These are phyloP conservation scores for Pseudogymnoascus sp. DNA, from an alignment of 2,329 filamentous ascomycete genomes.

Conservation along the genomic window DNA sequence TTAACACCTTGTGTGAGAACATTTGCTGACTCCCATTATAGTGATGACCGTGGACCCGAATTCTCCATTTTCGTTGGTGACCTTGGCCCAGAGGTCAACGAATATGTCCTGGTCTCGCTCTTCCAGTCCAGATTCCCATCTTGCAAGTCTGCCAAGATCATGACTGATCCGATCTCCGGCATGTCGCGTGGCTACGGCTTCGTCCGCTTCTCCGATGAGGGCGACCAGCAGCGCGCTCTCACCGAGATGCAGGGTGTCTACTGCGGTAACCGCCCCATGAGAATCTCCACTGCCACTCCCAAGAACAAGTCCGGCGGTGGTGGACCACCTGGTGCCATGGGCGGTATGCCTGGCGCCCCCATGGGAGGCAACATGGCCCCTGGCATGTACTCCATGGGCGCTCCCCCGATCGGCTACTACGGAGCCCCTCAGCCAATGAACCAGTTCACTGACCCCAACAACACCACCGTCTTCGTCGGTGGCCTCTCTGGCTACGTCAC, in stretches of 20 bases:
- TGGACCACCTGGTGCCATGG: constrained; percentile 45
- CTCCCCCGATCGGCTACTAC: constrained; percentile 57
- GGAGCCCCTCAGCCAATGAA: constrained; percentile 81
- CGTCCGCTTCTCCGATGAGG: constrained; percentile 91
- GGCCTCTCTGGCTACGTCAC: constrained; percentile 96
- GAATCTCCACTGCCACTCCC: constrained; percentile 93
- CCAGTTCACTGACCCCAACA: constrained; percentile 99
- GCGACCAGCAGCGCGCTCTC: constrained; percentile 90
- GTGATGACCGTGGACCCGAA: constrained; percentile 92
- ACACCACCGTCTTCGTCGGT: constrained; percentile 97
- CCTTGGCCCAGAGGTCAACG: constrained; percentile 94
- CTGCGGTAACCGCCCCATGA: constrained; percentile 97
- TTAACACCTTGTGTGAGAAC: constrained; percentile 10
- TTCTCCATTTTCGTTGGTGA: constrained; percentile 98
- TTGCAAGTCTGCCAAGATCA: constrained; percentile 99
- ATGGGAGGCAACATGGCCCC: constrained; percentile 36
- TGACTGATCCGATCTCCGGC: constrained; percentile 96
- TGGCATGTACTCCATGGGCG: constrained; percentile 62
- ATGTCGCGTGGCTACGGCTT: constrained; percentile 98
- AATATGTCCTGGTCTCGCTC: constrained; percentile 92
- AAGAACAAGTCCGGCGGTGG: constrained; percentile 67
- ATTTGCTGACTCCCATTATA: constrained; percentile 31
- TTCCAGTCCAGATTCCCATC: constrained; percentile 95
- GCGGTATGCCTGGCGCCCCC: constrained; percentile 39
- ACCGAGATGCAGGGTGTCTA: constrained; percentile 99